Evolutionary conservation across 1,284 basidiomycete genomes (phyloP), one percentile per base, ranked within the genome.

Genomic region (Boletus sp.): DNA sequence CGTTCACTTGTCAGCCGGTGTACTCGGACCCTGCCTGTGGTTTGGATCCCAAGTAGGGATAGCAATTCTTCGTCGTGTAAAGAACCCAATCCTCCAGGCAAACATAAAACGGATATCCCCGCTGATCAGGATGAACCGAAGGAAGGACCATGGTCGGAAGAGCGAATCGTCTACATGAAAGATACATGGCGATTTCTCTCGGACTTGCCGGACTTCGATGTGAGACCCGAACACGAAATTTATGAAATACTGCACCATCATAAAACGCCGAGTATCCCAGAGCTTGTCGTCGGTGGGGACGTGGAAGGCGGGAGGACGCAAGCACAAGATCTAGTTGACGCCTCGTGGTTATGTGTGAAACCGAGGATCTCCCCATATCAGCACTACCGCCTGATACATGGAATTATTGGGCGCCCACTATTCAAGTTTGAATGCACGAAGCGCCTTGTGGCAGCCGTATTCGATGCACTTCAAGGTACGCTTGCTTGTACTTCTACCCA

Each of bases 241-340:
- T 70, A 73, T 33, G 43, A 54, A 21, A 27, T 54, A 16, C 64
- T 75, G 3, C 51, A 69, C n/a, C 7, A 33, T 2, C 33, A 62
- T 2, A 33, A 53, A 2, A 68, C 72, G 14, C 21, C 38, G 7
- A 19, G 21, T 19, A 40, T 40, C 17, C 38, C 57, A 52, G 2
- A 59, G 66, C 40, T 47, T 40, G 38, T 40, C 10, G 21, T 33
- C 9, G 54, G 54, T 27, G 54, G 54, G 1, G 43, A 55, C 2
- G 35, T 37, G 6, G 35, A 37, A 16, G 35, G 35, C 0, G 35
- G 35, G 2, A 38, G 35, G 16, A 37, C 35, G 35, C 35, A 37
- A 37, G 7, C 35, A 8, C 35, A 37, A 37, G 35, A 37, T 13
- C 31, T 33, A 21, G 28, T 23, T 1, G 52, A 64, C 71, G 25